phyloP scores from a whole-genome alignment of 2,329 filamentous ascomycete species.

The Sporothrix globosa region DNA sequence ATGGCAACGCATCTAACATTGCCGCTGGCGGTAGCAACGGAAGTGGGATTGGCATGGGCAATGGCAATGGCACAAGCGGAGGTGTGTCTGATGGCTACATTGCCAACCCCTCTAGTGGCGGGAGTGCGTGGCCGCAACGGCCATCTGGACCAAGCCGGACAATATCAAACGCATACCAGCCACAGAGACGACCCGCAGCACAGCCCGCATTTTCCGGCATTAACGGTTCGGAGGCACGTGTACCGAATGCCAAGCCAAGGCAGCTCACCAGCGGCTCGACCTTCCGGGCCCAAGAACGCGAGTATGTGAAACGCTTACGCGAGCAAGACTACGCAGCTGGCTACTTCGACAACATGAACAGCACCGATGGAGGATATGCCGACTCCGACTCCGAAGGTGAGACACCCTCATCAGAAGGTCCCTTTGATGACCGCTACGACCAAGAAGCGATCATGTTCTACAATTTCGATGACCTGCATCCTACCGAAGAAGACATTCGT shows the following conservation, averaged over 20 bases:
- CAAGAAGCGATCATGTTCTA: constrained; percentile 93
- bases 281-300: constrained; percentile 81
- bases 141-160: constrained; percentile 71
- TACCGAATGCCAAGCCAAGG: constrained; percentile 55
- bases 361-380: constrained; percentile 61
- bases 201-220: constrained; percentile 44
- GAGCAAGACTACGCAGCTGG: constrained; percentile 67
- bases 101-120: constrained; percentile 41
- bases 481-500: constrained; percentile 85
- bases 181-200: constrained; percentile 56
- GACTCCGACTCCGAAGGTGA: constrained; percentile 91
- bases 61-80: constrained; percentile 29
- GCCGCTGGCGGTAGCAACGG: constrained; percentile 30
- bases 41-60: constrained; percentile 33
- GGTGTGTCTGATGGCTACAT: constrained; percentile 29
- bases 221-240: constrained; percentile 45
- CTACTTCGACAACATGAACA: constrained; percentile 73
- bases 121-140: constrained; percentile 59
- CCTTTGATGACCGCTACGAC: constrained; percentile 85
- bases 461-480: constrained; percentile 84
- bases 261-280: constrained; percentile 52
- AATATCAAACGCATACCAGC: constrained; percentile 79
- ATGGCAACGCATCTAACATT: constrained; percentile 17
- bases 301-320: constrained; percentile 88
- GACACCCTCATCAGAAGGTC: constrained; percentile 80